Evolutionary conservation across 192 early-diverging fungal genomes (phyloP).

Genomic region (Umbelopsis sp.): DNA sequence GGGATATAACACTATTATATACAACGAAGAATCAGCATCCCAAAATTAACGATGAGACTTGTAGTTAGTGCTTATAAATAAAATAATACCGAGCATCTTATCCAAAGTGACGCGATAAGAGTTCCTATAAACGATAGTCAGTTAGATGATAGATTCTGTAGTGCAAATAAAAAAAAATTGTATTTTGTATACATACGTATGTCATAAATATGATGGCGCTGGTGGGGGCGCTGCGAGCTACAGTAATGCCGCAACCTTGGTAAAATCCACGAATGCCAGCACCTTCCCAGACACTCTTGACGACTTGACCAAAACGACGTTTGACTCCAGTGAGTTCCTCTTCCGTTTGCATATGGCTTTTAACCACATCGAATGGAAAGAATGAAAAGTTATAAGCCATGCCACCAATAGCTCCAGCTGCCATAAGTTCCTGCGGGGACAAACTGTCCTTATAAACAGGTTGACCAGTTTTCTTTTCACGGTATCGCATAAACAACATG

Average conservation of each 20-base stretch:
- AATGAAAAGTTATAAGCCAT: slow-evolving; percentile 85
- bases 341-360: slow-evolving; percentile 90
- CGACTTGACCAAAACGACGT: slow-evolving; percentile 58
- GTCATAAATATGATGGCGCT: slow-evolving; percentile 96
- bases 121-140: slow-evolving; percentile 27
- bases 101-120: slow-evolving; percentile 33
- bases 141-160: background rate
- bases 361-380: slow-evolving; percentile 95
- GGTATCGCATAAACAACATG: slow-evolving; percentile 45
- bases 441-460: slow-evolving; percentile 71
- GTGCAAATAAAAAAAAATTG: background rate
- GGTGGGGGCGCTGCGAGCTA: slow-evolving; percentile 87
- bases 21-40: background rate
- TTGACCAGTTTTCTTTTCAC: slow-evolving; percentile 21
- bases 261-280: slow-evolving; percentile 88
- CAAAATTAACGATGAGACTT: background rate
- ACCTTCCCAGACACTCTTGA: slow-evolving; percentile 66
- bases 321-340: slow-evolving; percentile 50
- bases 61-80: background rate
- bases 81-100: background rate
- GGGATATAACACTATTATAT: background rate
- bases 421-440: slow-evolving; percentile 70
- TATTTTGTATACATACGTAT: slow-evolving; percentile 66
- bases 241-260: slow-evolving; percentile 92
- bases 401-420: slow-evolving; percentile 88